Base-by-base conservation (phyloP, 768 basidiomycete genomes). In the Hericium erinaceus region DNA sequence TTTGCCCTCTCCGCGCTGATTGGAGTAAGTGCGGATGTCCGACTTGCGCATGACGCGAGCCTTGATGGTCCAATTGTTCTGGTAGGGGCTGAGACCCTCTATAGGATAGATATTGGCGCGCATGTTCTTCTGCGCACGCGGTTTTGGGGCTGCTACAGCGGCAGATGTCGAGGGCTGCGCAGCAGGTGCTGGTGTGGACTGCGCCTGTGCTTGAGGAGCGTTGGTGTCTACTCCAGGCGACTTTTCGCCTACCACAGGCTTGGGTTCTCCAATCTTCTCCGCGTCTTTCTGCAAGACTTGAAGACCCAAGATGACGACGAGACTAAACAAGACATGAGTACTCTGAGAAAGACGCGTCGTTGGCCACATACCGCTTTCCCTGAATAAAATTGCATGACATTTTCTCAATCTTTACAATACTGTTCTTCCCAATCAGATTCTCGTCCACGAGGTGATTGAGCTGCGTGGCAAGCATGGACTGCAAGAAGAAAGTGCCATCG, bases 21-120 rank as follows among this genome's bases (percentile, higher is more conserved):
- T 98, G 3, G 89, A 87, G 83, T 87, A 99, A n/a, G 81, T 80
- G 64, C 82, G 87, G 66, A 98, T 83, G 0, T 98, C 97, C 1
- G 83, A 82, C 70, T 95, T 98, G 60, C 89, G 82, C 12, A 84
- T 89, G 52, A 98, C 92, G 44, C 92, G 87, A 28, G 92, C 95
- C 69, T 93, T 94, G 77, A 98, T 95, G 10, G 91, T 94, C 97
- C 97, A 99, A 70, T 92, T 92, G 74, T 95, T 98, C 72, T 97
- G 93, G 65, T 98, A 98, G 9, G 95, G 95, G 66, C 89, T 94
- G 48, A 98, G 80, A 5, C 85, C 89, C 68, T 97, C 95, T 62
- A 99, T 98, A 2, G 95, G 95, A 70, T 85, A 85, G 37, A 85
- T 69, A 0, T 78, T 64, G 12, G 61, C 60, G 40, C 68, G 70